A percentile compares a stretch with the other conserved stretches of the same genome.
phyloP scores from a whole-genome alignment of 768 basidiomycete genomes.

The Naganishia kalamii region DNA sequence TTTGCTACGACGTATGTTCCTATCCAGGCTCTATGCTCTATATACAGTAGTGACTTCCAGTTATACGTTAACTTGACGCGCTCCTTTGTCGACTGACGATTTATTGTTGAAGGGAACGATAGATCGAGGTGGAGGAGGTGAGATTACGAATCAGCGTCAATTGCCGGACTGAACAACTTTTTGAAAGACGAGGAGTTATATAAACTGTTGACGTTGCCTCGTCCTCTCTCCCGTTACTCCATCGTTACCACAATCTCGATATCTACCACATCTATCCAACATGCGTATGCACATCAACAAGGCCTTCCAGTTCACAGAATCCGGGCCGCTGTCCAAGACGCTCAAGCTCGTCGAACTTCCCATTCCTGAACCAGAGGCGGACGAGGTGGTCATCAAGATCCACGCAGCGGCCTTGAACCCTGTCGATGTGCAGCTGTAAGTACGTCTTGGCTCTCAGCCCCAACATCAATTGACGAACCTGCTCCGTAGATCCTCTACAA shows the following conservation, averaged over 20 bases:
- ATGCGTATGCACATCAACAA: slow-evolving; percentile 18
- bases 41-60: no score
- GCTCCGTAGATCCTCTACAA: slow-evolving; percentile 20
- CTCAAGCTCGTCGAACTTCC: slow-evolving; percentile 15
- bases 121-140: no score
- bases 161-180: no score
- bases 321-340: slow-evolving; percentile 25
- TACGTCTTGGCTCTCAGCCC: background rate
- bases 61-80: no score
- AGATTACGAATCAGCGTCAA: no score
- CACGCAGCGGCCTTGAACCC: slow-evolving; percentile 63
- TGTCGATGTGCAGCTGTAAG: slow-evolving; percentile 49
- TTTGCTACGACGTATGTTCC: no score
- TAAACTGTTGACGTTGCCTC: background rate
- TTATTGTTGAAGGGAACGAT: no score
- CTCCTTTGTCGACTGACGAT: no score
- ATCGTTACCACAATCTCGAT: background rate
- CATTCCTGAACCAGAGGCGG: slow-evolving; percentile 38
- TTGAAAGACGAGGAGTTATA: no score
- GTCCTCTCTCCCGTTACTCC: background rate
- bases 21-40: no score
- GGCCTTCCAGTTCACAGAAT: slow-evolving; percentile 28
- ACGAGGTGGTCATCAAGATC: slow-evolving; percentile 55
- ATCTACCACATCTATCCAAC: background rate
- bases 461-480: background rate